Conservation (phyloP, 768 basidiomycete genomes). For the Ramaria rubella region DNA sequence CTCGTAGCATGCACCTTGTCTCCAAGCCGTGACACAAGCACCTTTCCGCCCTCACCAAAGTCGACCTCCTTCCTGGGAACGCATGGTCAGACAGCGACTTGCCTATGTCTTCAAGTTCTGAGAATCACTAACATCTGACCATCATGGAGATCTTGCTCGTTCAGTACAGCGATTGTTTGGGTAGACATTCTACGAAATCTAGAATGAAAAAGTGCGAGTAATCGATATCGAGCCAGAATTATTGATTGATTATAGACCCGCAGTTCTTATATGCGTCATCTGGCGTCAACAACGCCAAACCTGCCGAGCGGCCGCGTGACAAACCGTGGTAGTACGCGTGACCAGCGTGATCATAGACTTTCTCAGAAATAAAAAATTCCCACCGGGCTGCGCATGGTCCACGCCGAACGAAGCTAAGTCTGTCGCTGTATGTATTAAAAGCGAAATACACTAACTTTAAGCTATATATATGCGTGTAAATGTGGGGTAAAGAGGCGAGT, state of each 20-base stretch:
- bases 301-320: not conserved
- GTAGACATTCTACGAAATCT: conserved; percentile 32
- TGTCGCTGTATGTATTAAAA: too few relatives aligned
- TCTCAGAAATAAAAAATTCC: too few relatives aligned
- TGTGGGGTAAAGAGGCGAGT: too few relatives aligned
- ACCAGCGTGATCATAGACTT: too few relatives aligned
- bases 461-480: too few relatives aligned
- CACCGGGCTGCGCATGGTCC: too few relatives aligned
- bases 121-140: conserved; percentile 50
- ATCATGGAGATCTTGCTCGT: conserved; percentile 52
- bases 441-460: too few relatives aligned
- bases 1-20: conserved; percentile 73
- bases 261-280: conserved; percentile 7
- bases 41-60: conserved; percentile 66
- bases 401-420: too few relatives aligned
- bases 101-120: not conserved
- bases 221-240: not conserved
- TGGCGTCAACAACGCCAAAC: not conserved
- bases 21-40: conserved; percentile 69
- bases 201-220: not conserved
- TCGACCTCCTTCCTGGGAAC: conserved; percentile 68
- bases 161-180: conserved; percentile 52
- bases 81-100: not conserved
- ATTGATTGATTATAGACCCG: not conserved
- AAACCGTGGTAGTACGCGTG: not conserved